Conservation (phyloP, 306 rosid species). For the Cucurbita ficifolia region DNA sequence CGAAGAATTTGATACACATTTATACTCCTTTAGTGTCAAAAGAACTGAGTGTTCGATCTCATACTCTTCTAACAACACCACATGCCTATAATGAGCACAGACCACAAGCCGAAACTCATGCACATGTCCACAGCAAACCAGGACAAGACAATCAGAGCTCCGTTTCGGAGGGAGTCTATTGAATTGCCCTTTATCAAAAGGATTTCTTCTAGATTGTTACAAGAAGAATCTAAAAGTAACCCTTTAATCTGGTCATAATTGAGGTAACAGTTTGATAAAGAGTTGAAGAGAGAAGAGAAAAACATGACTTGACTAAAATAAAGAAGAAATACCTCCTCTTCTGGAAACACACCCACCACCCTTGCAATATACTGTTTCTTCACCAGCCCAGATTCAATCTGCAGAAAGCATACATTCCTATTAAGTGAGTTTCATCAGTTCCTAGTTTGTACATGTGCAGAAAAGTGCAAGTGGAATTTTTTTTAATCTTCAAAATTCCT, state of each 20-base stretch:
- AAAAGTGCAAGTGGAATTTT: neutral
- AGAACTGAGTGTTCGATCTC: neutral
- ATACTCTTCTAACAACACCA: neutral
- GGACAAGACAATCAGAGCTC: neutral
- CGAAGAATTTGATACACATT: neutral
- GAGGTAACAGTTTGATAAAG: neutral
- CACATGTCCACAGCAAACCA: neutral
- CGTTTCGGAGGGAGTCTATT: neutral
- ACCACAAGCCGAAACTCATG: neutral
- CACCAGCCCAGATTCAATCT: slow-evolving; percentile 81
- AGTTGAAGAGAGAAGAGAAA: neutral
- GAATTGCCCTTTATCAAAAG: neutral
- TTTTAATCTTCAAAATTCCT: too few relatives aligned
- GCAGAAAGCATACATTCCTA: slow-evolving; percentile 7
- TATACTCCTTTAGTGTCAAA: neutral
- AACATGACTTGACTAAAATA: slow-evolving; percentile 14
- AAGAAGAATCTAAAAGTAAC: neutral
- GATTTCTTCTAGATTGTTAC: neutral
- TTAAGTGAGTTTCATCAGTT: neutral
- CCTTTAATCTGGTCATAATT: neutral
- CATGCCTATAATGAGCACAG: neutral
- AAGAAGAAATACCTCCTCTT: slow-evolving; percentile 40
- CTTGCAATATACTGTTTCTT: slow-evolving; percentile 69
- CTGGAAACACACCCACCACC: slow-evolving; percentile 62
- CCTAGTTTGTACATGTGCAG: neutral